phyloP scores from a whole-genome alignment of 2,329 filamentous ascomycete genomes.

The Colletotrichum chlorophyti region DNA sequence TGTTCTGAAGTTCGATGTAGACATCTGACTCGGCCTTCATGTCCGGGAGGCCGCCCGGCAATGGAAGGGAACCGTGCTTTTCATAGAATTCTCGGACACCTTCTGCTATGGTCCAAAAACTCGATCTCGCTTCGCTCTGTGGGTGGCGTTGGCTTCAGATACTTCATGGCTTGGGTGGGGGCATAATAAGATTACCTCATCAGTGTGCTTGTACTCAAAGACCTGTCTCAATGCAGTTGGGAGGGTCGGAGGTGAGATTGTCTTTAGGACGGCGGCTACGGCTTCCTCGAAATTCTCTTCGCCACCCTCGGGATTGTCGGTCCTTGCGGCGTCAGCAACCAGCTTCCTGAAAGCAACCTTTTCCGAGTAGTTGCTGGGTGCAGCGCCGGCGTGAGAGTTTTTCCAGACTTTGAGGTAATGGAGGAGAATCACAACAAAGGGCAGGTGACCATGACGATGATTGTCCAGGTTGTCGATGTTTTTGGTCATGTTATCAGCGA shows the following conservation, averaged over 20 bases:
- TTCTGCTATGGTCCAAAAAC: conserved; percentile 89
- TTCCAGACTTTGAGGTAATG: conserved; percentile 87
- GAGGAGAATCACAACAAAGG: conserved; percentile 83
- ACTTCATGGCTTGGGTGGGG: conserved; percentile 38
- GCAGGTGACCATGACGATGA: conserved; percentile 90
- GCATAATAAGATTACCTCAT: conserved; percentile 63
- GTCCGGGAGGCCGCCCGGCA: conserved; percentile 88
- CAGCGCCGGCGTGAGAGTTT: conserved; percentile 67
- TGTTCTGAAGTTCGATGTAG: conserved; percentile 88
- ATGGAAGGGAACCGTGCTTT: conserved; percentile 75
- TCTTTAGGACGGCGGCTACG: conserved; percentile 84
- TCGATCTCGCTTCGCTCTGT: conserved; percentile 55
- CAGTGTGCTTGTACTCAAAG: conserved; percentile 68
- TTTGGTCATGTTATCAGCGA: conserved; percentile 70
- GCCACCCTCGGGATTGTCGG: conserved; percentile 78
- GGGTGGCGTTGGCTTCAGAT: conserved; percentile 28
- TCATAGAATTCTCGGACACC: conserved; percentile 81
- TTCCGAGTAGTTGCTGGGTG: conserved; percentile 80
- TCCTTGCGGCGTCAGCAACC: conserved; percentile 72
- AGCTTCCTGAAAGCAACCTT: conserved; percentile 82
- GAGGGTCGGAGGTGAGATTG: conserved; percentile 73
- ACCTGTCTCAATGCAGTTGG: conserved; percentile 77
- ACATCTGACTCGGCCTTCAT: conserved; percentile 96
- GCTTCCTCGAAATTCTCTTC: conserved; percentile 99
- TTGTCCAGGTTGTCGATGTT: conserved; percentile 74